Percentiles rank a stretch among this genome's conserved stretches.
Conservation (phyloP, 1,284 basidiomycete genomes). For the Xerocomus minutiporus region DNA sequence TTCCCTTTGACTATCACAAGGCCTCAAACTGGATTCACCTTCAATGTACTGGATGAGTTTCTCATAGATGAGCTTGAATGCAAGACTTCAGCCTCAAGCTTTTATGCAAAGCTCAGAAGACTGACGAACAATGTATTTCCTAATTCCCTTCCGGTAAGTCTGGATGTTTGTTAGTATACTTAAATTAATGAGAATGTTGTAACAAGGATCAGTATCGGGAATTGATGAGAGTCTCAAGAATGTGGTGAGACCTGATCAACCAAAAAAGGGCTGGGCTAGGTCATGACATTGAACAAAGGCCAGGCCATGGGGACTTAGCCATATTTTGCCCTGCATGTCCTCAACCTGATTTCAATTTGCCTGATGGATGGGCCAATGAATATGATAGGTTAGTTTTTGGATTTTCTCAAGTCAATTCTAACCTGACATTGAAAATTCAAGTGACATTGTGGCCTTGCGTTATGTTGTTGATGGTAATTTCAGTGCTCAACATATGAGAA, state of each 20-base stretch:
- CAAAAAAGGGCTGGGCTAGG: constrained; percentile 5
- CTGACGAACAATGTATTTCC: constrained; percentile 25
- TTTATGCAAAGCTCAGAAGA: constrained; percentile 20
- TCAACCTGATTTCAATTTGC: constrained; percentile 10
- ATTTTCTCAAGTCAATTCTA: too few relatives aligned
- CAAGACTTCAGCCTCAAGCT: constrained; percentile 8
- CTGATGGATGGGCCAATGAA: not conserved
- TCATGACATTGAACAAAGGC: not conserved
- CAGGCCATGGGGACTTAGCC: too few relatives aligned
- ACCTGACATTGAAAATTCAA: too few relatives aligned
- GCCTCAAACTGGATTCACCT: constrained; percentile 31
- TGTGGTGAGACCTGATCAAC: constrained; percentile 10
- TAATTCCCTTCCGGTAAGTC: constrained; percentile 19
- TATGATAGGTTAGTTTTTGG: not conserved
- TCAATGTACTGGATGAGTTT: constrained; percentile 26
- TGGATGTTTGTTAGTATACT: too few relatives aligned
- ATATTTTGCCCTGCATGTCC: constrained; percentile 14
- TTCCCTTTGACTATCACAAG: constrained; percentile 23
- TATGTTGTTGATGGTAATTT: constrained; percentile 20
- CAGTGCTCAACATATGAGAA: constrained; percentile 15
- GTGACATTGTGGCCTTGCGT: not conserved
- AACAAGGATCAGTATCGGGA: constrained; percentile 10
- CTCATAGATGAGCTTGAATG: constrained; percentile 24
- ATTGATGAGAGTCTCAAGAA: not conserved
- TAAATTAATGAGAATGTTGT: not conserved